Conservation (phyloP, 257 asterid species). For the Solanum lignicaule region DNA sequence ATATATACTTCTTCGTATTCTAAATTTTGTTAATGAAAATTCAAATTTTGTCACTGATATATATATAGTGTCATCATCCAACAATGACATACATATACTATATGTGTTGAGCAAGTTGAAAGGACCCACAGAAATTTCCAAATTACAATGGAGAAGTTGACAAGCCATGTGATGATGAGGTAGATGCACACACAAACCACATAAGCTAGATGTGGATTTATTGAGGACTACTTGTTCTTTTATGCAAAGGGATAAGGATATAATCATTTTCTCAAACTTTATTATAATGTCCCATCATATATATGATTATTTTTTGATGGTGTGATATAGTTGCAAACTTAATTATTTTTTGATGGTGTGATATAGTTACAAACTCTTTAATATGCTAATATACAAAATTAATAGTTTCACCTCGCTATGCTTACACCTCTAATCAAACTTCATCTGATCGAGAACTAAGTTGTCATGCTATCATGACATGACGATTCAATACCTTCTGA, state of each 20-base stretch:
- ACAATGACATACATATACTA: background rate
- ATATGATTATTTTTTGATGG: background rate
- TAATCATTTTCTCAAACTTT: background rate
- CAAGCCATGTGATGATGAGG: background rate
- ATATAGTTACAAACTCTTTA: background rate
- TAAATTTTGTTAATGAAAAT: no score
- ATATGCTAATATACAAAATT: background rate
- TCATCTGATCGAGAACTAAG: rapidly evolving
- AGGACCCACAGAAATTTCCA: background rate
- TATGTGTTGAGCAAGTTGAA: background rate
- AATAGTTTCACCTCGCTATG: background rate
- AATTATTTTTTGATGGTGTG: background rate
- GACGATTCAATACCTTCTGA: rapidly evolving
- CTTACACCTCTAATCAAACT: no score
- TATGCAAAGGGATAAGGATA: background rate
- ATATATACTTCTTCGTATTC: no score
- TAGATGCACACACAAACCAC: background rate
- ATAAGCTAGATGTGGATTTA: background rate
- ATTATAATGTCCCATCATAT: background rate
- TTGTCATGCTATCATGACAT: rapidly evolving
- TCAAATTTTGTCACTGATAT: rapidly evolving
- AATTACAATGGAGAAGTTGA: background rate
- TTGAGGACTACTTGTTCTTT: background rate
- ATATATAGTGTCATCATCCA: background rate
- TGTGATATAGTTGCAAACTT: no score